Evolutionary conservation across 2,329 filamentous ascomycete genomes (phyloP).

Genomic region (Camptophora hylomeconis): DNA sequence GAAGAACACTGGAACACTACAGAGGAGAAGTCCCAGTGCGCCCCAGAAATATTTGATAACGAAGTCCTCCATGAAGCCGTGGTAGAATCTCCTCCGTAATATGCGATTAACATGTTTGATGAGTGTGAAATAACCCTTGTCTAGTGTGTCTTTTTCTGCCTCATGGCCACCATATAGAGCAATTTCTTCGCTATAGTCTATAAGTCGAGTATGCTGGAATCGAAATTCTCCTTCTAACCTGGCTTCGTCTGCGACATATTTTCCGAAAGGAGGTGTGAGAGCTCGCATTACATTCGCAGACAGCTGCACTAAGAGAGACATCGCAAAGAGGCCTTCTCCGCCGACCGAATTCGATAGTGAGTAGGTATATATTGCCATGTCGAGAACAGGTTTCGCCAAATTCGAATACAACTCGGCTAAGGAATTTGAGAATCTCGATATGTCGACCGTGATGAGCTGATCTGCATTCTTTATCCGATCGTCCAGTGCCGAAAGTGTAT

Average conservation of each 20-base stretch:
- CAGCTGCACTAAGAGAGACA: conserved; percentile 85
- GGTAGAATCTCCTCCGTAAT: conserved; percentile 76
- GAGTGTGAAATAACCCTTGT: conserved; percentile 96
- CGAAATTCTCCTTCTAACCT: conserved; percentile 90
- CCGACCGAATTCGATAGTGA: conserved; percentile 90
- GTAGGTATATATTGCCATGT: conserved; percentile 96
- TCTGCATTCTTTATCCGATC: conserved; percentile 98
- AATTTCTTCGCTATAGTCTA: conserved; percentile 92
- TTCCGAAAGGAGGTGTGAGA: conserved; percentile 88
- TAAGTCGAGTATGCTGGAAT: conserved; percentile 85
- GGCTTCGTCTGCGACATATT: conserved; percentile 94
- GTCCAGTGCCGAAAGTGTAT: conserved; percentile 85
- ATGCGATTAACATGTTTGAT: conserved; percentile 99
- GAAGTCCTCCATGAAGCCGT: conserved; percentile 99
- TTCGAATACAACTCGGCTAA: conserved; percentile 93
- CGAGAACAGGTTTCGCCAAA: conserved; percentile 81
- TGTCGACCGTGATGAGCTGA: conserved; percentile 91
- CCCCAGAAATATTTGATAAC: conserved; percentile 99
- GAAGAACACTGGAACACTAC: conserved; percentile 92
- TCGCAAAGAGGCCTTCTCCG: conserved; percentile 87
- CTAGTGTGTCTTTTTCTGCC: conserved; percentile 87
- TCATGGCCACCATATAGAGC: conserved; percentile 85
- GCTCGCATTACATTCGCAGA: conserved; percentile 89
- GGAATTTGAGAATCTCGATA: conserved; percentile 91
- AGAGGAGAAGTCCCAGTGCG: conserved; percentile 77